A percentile compares a stretch with the other conserved stretches of the same genome.
These are phyloP conservation scores for Nevesoporus exiguus DNA, from an alignment of 768 basidiomycete genomes.

Conservation along the genomic window DNA sequence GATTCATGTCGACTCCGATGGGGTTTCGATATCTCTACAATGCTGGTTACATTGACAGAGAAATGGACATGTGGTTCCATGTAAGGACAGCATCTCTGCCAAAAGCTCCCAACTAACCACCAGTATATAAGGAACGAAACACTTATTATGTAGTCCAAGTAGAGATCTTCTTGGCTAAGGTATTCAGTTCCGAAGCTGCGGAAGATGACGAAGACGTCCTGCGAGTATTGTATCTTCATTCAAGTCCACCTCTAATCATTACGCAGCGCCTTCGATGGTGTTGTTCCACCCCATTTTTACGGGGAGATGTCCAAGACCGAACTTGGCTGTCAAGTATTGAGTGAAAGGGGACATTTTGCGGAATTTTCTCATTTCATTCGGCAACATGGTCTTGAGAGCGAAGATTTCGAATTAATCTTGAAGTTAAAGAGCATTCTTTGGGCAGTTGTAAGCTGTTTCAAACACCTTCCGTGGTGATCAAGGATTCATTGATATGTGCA, in stretches of 20 bases:
- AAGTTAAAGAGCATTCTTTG: constrained; percentile 94
- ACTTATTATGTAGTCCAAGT: constrained; percentile 90
- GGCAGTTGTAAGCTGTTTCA: constrained; percentile 78
- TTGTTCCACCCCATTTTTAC: constrained; percentile 93
- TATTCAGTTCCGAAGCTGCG: constrained; percentile 53
- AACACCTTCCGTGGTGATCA: background rate
- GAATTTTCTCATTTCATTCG: constrained; percentile 91
- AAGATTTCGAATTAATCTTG: constrained; percentile 78
- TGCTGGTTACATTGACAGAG: constrained; percentile 88
- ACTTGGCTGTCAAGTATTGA: constrained; percentile 86
- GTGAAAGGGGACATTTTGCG: constrained; percentile 85
- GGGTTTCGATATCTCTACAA: constrained; percentile 92
- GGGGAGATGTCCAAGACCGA: constrained; percentile 98
- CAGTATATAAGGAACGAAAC: constrained; percentile 75
- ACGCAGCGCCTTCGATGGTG: constrained; percentile 72
- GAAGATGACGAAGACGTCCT: constrained; percentile 68
- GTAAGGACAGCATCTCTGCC: constrained; percentile 42
- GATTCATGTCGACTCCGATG: constrained; percentile 91
- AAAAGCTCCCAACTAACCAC: constrained; percentile 6
- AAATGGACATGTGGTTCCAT: constrained; percentile 96
- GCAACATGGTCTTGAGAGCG: constrained; percentile 78
- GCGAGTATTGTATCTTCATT: constrained; percentile 32
- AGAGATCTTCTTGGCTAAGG: constrained; percentile 84
- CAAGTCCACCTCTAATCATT: background rate
- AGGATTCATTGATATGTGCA: constrained; percentile 30